Base-by-base conservation (phyloP, 768 basidiomycete genomes). In the Boletus tylopilopsis region DNA sequence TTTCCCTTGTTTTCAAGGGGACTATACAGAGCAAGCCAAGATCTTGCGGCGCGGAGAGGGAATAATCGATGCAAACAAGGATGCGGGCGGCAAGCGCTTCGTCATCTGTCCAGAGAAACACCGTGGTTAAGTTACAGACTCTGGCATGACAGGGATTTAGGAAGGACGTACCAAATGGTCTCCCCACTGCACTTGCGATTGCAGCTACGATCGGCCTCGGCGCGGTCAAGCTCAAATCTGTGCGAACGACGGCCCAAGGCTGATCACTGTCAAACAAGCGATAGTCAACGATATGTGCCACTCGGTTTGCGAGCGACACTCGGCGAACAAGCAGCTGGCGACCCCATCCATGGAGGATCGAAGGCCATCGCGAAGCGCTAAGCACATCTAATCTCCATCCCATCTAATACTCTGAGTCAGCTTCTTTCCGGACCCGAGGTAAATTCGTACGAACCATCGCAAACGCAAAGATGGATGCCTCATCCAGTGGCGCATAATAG, bases 121-220 rank as follows among this genome's bases (percentile, higher is more conserved):
- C n/a, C n/a, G n/a, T n/a, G n/a, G n/a, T n/a, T n/a, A n/a, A n/a
- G n/a, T n/a, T n/a, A n/a, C n/a, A n/a, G n/a, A n/a, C n/a, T n/a
- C n/a, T n/a, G n/a, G n/a, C n/a, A n/a, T n/a, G n/a, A n/a, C n/a
- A n/a, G n/a, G n/a, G n/a, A n/a, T n/a, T n/a, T n/a, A n/a, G n/a
- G n/a, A n/a, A 27, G 11, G 18, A 44, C 58, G 0, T 43, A 62
- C 61, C 61, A 29, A 60, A 62, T 23, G 32, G 37, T 8, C 8
- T 22, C n/a, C 37, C 47, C 10, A 3, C 36, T 2, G 30, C 8
- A 22, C 40, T 25, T 4, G 45, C 42, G 9, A 50, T 29, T 24
- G 36, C 19, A 15, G 57, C 18, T 37, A 64, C 43, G 15, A 51
- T 22, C 3, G 47, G 47, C 21, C 33, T 32, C 23, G 36, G 27